A percentile compares a stretch with the other conserved stretches of the same genome.
phyloP scores from a whole-genome alignment of 1,284 basidiomycete genomes.

The Papiliotrema fonsecae region DNA sequence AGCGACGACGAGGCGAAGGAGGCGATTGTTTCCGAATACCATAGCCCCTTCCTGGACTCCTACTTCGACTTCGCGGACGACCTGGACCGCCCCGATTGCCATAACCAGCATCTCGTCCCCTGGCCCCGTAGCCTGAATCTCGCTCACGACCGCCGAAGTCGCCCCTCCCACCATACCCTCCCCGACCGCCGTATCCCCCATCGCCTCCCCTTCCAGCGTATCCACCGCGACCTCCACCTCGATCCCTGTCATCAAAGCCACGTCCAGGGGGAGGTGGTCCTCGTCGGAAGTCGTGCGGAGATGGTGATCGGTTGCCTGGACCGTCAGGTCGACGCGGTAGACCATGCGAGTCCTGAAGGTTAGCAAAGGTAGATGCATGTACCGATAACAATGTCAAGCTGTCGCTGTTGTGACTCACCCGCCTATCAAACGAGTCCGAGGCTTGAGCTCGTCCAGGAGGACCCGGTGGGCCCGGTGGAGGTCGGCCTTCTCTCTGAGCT shows the following conservation, averaged over 20 bases:
- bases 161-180: not conserved
- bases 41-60: slow-evolving; percentile 3
- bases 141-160: not conserved
- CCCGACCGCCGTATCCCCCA: slow-evolving; percentile 17
- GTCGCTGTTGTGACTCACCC: not conserved
- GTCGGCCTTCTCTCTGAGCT: slow-evolving; percentile 51
- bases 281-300: not conserved
- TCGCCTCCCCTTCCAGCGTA: slow-evolving; percentile 11
- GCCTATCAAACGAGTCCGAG: slow-evolving; percentile 18
- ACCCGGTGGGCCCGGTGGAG: slow-evolving; percentile 5
- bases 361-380: too few relatives aligned
- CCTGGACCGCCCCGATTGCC: slow-evolving; percentile 2
- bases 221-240: slow-evolving; percentile 2
- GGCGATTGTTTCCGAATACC: not conserved
- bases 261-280: slow-evolving; percentile 1
- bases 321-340: slow-evolving; percentile 13
- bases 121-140: slow-evolving; percentile 1
- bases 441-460: slow-evolving; percentile 7
- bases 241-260: slow-evolving; percentile 4
- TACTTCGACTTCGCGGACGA: slow-evolving; percentile 2
- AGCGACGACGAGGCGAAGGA: slow-evolving; percentile 6
- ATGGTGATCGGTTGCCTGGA: slow-evolving; percentile 4
- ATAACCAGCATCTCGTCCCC: slow-evolving; percentile 5
- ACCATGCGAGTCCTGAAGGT: not conserved
- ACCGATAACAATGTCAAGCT: not conserved